Percentiles rank a stretch among this genome's conserved stretches.
These are phyloP conservation scores for Heimioporus sp. DNA, from an alignment of 768 basidiomycete genomes.

Conservation along the genomic window DNA sequence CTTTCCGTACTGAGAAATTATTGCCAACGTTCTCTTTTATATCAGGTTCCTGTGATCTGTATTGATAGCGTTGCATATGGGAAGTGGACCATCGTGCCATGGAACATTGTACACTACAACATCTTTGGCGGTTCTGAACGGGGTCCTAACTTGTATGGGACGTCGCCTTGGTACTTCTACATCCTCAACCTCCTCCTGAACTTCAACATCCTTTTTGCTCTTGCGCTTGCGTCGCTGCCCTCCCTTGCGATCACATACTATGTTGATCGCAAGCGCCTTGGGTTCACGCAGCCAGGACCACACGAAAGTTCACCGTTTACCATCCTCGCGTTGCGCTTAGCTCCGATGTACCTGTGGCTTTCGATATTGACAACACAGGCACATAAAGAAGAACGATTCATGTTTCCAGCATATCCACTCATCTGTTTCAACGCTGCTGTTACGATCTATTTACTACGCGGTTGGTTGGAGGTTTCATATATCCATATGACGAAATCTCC, in stretches of 20 bases:
- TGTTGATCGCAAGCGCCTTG: conserved; percentile 77
- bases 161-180: conserved; percentile 85
- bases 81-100: conserved; percentile 72
- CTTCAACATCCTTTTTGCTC: conserved; percentile 83
- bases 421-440: conserved; percentile 94
- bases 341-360: conserved; percentile 92
- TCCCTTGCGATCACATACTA: conserved; percentile 69
- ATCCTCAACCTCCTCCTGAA: conserved; percentile 86
- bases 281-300: conserved; percentile 43
- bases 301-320: conserved; percentile 80
- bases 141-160: conserved; percentile 93
- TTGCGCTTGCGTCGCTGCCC: conserved; percentile 82
- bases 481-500: conserved; percentile 78
- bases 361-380: conserved; percentile 75
- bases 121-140: conserved; percentile 76
- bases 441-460: conserved; percentile 79
- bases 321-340: conserved; percentile 70
- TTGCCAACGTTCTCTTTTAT: neutral
- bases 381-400: conserved; percentile 99
- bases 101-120: conserved; percentile 95
- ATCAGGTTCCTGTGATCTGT: conserved; percentile 78
- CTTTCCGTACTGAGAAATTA: neutral
- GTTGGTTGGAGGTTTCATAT: conserved; percentile 80
- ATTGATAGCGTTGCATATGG: conserved; percentile 90
- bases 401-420: conserved; percentile 91